phyloP scores from a whole-genome alignment of 768 basidiomycete genomes.

The Mycena filopes region DNA sequence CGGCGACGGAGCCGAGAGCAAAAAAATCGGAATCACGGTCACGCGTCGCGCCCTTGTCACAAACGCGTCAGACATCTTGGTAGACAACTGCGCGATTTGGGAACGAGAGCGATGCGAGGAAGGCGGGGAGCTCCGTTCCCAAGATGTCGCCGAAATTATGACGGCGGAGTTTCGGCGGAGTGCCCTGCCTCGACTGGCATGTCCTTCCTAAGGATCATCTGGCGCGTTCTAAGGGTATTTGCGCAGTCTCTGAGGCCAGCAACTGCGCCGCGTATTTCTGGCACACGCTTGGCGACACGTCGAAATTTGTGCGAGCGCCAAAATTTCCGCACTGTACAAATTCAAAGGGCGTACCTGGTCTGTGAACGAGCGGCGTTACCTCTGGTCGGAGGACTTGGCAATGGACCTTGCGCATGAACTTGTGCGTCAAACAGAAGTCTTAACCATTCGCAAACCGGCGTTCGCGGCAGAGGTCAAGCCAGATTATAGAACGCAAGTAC shows the following conservation, averaged over 20 bases:
- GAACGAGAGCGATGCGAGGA: too few species aligned
- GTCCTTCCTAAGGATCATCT: background rate
- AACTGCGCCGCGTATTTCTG: conserved; percentile 31
- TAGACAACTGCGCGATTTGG: too few species aligned
- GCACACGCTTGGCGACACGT: conserved; percentile 33
- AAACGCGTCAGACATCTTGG: too few species aligned
- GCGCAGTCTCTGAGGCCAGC: conserved; percentile 35
- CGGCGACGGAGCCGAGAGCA: conserved; percentile 19
- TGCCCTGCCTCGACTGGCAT: conserved; percentile 22
- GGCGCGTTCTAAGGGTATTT: conserved; percentile 21
- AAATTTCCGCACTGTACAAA: background rate
- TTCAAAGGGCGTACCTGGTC: background rate
- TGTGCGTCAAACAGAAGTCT: conserved; percentile 37
- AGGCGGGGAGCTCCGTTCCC: too few species aligned
- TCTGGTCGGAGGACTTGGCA: conserved; percentile 20
- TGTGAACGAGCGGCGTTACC: too few species aligned
- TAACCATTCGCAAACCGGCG: conserved; percentile 37
- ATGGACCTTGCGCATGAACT: conserved; percentile 21
- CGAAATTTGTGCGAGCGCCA: conserved; percentile 34
- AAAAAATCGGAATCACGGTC: conserved; percentile 14
- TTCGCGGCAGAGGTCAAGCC: conserved; percentile 36
- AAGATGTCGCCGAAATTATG: too few species aligned
- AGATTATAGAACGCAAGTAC: conserved; percentile 16
- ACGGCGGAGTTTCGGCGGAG: too few species aligned
- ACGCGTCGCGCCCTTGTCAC: too few species aligned